Percentiles rank a stretch among this genome's conserved stretches.
Evolutionary conservation across 164 flowering plant species (phyloP).

Genomic region (Magnolia changhungtana): DNA sequence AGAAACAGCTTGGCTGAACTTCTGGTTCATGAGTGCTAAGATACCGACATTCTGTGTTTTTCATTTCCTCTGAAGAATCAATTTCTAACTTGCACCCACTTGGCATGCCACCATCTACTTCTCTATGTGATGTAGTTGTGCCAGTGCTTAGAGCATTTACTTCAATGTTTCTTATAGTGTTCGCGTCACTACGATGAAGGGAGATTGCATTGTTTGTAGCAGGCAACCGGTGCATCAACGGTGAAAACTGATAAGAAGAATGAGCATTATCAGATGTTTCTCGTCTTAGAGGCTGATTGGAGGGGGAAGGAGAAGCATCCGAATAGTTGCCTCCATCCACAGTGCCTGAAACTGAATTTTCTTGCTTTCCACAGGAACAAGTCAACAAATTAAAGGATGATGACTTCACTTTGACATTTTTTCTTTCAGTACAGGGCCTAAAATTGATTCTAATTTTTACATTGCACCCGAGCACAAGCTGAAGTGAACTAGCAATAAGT

Average conservation of each 20-base stretch:
- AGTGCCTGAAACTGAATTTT: slow-evolving; percentile 25
- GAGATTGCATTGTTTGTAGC: slow-evolving; percentile 9
- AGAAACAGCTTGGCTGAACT: slow-evolving; percentile 45
- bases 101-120: slow-evolving; percentile 25
- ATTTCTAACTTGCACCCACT: slow-evolving; percentile 12
- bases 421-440: slow-evolving; percentile 25
- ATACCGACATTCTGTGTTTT: slow-evolving; percentile 8
- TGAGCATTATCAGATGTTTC: slow-evolving; percentile 32
- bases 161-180: slow-evolving; percentile 45
- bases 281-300: slow-evolving; percentile 29
- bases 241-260: slow-evolving; percentile 38
- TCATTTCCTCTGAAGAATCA: slow-evolving; percentile 16
- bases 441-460: slow-evolving; percentile 75
- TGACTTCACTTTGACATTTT: slow-evolving; percentile 35
- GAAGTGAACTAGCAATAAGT: slow-evolving; percentile 69
- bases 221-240: slow-evolving; percentile 1
- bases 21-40: slow-evolving; percentile 32
- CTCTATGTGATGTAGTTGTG: slow-evolving; percentile 18
- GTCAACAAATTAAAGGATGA: slow-evolving; percentile 53
- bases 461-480: slow-evolving; percentile 63
- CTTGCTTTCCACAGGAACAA: slow-evolving; percentile 51
- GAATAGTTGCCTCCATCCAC: slow-evolving; percentile 38
- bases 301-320: slow-evolving; percentile 36
- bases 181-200: slow-evolving; percentile 27
- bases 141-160: slow-evolving; percentile 53